Conservation (phyloP, 1,139 yeast species). For the Arxiozyma slooffiae region DNA sequence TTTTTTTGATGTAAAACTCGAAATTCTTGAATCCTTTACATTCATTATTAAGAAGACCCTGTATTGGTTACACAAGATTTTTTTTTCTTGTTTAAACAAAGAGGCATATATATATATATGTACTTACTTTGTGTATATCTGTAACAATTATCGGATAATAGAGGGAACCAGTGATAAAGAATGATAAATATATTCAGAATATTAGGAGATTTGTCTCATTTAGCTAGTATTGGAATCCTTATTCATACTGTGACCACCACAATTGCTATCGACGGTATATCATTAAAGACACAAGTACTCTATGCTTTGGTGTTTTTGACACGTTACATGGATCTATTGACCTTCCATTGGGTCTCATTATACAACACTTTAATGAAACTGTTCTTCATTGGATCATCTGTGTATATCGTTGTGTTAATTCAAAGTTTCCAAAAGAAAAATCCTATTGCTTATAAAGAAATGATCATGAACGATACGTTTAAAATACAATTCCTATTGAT, state of each 20-base stretch:
- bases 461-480: constrained; percentile 65
- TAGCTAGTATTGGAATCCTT: constrained; percentile 67
- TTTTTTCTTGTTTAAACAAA: too few species aligned
- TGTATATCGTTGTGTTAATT: constrained; percentile 70
- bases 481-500: constrained; percentile 61
- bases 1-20: too few species aligned
- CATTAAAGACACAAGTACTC: constrained; percentile 76
- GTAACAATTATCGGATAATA: not conserved
- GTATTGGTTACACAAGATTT: too few species aligned
- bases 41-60: too few species aligned
- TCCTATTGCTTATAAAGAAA: constrained; percentile 42
- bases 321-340: constrained; percentile 60
- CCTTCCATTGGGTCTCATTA: constrained; percentile 47
- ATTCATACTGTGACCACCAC: constrained; percentile 59
- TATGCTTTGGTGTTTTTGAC: constrained; percentile 71
- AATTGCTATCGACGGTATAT: constrained; percentile 70
- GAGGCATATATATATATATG: too few species aligned
- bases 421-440: constrained; percentile 35
- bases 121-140: too few species aligned
- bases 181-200: constrained; percentile 44
- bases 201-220: constrained; percentile 66
- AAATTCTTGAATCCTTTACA: too few species aligned
- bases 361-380: constrained; percentile 78
- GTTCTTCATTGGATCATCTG: constrained; percentile 64
- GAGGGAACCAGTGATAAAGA: not conserved